A percentile compares a stretch with the other conserved stretches of the same genome.
phyloP scores from a whole-genome alignment of 2,329 filamentous ascomycete species.

The Juglanconis juglandina region DNA sequence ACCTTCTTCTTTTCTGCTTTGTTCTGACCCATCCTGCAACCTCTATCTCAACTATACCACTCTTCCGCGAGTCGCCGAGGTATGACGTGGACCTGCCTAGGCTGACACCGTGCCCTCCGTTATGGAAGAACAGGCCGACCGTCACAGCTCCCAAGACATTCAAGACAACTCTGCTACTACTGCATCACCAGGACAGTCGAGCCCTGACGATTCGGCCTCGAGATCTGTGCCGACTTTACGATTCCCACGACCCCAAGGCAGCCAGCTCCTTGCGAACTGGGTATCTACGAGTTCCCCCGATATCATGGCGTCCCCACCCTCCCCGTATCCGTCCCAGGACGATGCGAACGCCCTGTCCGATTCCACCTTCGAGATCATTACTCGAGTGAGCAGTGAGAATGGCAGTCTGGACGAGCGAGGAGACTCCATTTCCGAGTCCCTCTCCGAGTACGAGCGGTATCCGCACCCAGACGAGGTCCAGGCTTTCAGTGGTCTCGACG shows the following conservation, averaged over 20 bases:
- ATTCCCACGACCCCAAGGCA: slow-evolving; percentile 55
- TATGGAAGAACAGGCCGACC: slow-evolving; percentile 48
- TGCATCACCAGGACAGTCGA: slow-evolving; percentile 22
- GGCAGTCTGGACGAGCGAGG: slow-evolving; percentile 48
- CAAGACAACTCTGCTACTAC: slow-evolving; percentile 19
- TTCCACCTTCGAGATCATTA: slow-evolving; percentile 56
- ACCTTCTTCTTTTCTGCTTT: background rate
- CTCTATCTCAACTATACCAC: background rate
- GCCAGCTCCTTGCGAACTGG: slow-evolving; percentile 56
- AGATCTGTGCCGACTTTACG: slow-evolving; percentile 45
- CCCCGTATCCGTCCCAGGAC: slow-evolving; percentile 30
- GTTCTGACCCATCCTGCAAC: background rate
- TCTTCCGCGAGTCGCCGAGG: slow-evolving; percentile 26
- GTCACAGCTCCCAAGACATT: slow-evolving; percentile 16
- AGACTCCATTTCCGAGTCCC: slow-evolving; percentile 15
- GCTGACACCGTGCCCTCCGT: slow-evolving; percentile 38
- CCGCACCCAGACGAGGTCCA: slow-evolving; percentile 50
- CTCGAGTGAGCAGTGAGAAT: slow-evolving; percentile 43
- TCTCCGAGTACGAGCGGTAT: slow-evolving; percentile 15
- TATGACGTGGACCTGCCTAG: slow-evolving; percentile 34
- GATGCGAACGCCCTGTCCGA: slow-evolving; percentile 52
- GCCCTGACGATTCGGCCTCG: slow-evolving; percentile 18
- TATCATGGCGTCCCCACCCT: slow-evolving; percentile 48
- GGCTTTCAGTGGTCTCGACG: slow-evolving; percentile 48
- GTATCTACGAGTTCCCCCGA: slow-evolving; percentile 55